phyloP scores from a whole-genome alignment of 148 eudicot species.

The Vaccinium darrowii region DNA sequence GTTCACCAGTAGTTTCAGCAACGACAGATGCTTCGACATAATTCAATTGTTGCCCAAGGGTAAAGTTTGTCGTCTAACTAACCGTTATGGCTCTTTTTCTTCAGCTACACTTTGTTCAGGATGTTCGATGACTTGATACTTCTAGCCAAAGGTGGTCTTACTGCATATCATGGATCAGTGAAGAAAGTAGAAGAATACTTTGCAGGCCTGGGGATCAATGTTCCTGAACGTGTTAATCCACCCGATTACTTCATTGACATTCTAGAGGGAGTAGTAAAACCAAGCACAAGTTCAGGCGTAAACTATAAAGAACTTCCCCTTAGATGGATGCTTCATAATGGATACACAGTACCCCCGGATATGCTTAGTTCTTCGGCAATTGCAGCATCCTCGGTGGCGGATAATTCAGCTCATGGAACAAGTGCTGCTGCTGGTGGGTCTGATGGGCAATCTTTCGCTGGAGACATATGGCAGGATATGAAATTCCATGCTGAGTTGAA shows the following conservation, averaged over 20 bases:
- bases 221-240: conserved; percentile 92
- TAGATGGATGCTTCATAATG: conserved; percentile 87
- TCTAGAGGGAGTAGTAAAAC: conserved; percentile 80
- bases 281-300: conserved; percentile 43
- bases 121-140: conserved; percentile 94
- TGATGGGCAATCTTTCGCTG: conserved; percentile 55
- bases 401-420: conserved; percentile 34
- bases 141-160: conserved; percentile 90
- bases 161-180: conserved; percentile 80
- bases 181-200: conserved; percentile 89
- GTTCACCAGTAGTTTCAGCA: conserved; percentile 8
- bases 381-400: conserved; percentile 34
- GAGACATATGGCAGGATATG: conserved; percentile 76
- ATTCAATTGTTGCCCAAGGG: background rate
- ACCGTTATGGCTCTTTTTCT: background rate
- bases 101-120: conserved; percentile 83
- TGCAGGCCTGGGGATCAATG: conserved; percentile 66
- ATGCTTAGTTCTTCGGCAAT: conserved; percentile 50
- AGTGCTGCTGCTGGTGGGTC: conserved; percentile 21
- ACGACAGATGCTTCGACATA: background rate
- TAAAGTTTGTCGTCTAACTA: conserved; percentile 12
- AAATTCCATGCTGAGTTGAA: conserved; percentile 47
- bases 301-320: conserved; percentile 73
- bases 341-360: conserved; percentile 72
- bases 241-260: conserved; percentile 90